Base-by-base conservation (phyloP, 768 basidiomycete species). In the Suillus decipiens region DNA sequence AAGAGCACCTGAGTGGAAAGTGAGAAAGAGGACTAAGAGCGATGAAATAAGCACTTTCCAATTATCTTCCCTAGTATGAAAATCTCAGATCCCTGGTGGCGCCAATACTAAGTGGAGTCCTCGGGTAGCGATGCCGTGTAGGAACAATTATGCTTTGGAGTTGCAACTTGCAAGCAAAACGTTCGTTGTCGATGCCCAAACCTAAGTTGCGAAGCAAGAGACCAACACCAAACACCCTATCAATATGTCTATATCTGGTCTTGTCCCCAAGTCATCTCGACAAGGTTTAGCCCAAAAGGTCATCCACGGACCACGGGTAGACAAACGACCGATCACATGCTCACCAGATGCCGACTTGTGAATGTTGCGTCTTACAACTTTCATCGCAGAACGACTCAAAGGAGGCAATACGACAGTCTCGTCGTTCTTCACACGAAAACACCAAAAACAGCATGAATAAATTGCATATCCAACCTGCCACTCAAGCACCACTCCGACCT, bases 401-500 rank as follows among this genome's bases (percentile, higher is more conserved):
- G 12, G 11, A 41, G 31, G 15, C 34, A 61, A 57, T 36, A 54
- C 28, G 3, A 36, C 3, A 22, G 1, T 33, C 19, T n/a, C 33
- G 48, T 55, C 34, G 15, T 59, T 34, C 34, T 36, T 59, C 28
- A 53, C 31, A 37, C 19, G 24, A 33, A 60, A 56, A 61, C 53
- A 37, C 22, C 60, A 24, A 61, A 37, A 36, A 37, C n/a, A 19
- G n/a, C 11, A 57, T 22, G n/a, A 22, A 34, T 34, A 34, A 19
- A n/a, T 61, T 33, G 10, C 39, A 36, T 51, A 36, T 61, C 36
- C 22, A 36, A 41, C 15, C 55, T 3, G 4, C 22, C 43, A 59
- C 63, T 66, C 79, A 86, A 31, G 75, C 68, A 1, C 90, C 89
- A 70, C 86, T 91, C 34, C 90, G 78, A 8, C 90, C 91, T 39